Evolutionary conservation across 441 rosid genomes (phyloP).

Genomic region (Populus trichocarpa): DNA sequence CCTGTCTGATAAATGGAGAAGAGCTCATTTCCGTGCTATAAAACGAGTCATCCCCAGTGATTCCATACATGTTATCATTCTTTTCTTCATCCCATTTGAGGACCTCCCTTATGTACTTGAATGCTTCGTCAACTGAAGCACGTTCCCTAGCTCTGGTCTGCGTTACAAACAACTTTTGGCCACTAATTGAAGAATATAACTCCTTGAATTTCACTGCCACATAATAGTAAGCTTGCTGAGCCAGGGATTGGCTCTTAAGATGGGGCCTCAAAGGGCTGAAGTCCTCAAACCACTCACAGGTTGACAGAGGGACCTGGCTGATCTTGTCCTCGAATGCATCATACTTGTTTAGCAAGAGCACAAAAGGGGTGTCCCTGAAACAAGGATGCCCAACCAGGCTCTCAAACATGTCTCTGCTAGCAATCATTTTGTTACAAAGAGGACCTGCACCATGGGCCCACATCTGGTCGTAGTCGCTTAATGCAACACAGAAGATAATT

Average conservation of each 20-base stretch:
- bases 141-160: slow-evolving; percentile 74
- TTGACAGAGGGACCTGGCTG: slow-evolving; percentile 44
- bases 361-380: slow-evolving; percentile 68
- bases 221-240: slow-evolving; percentile 86
- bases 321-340: slow-evolving; percentile 81
- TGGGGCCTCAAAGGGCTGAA: slow-evolving; percentile 62
- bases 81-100: slow-evolving; percentile 85
- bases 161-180: slow-evolving; percentile 75
- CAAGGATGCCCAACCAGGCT: slow-evolving; percentile 70
- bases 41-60: slow-evolving; percentile 66
- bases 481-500: slow-evolving; percentile 74
- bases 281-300: slow-evolving; percentile 81
- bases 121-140: slow-evolving; percentile 65
- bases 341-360: slow-evolving; percentile 80
- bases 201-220: slow-evolving; percentile 90
- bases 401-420: slow-evolving; percentile 78
- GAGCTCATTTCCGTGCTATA: slow-evolving; percentile 51
- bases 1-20: slow-evolving; percentile 36
- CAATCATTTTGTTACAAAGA: slow-evolving; percentile 69
- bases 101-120: slow-evolving; percentile 81
- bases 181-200: slow-evolving; percentile 58
- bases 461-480: slow-evolving; percentile 76
- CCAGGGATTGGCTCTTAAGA: slow-evolving; percentile 58
- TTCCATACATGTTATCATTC: slow-evolving; percentile 47
- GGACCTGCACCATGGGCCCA: slow-evolving; percentile 36